phyloP scores from a whole-genome alignment of 805 yeast genomes.

The Kazachstania martiniae region DNA sequence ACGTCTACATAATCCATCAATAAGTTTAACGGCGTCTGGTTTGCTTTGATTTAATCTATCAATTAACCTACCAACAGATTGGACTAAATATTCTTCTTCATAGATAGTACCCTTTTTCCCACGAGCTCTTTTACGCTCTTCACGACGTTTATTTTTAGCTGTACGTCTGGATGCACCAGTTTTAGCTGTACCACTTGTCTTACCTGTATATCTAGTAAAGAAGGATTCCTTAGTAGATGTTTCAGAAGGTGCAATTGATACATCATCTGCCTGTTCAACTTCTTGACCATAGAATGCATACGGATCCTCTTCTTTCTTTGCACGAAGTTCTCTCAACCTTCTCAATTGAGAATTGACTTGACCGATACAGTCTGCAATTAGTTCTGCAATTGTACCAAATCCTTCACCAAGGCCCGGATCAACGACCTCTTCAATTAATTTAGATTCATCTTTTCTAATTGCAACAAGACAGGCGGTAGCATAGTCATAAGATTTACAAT shows the following conservation, averaged over 20 bases:
- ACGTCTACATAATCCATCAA: constrained; percentile 69
- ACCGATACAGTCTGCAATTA: constrained; percentile 84
- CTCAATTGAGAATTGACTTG: constrained; percentile 76
- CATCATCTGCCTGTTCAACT: constrained; percentile 80
- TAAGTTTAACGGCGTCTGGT: constrained; percentile 60
- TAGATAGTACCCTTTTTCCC: constrained; percentile 97
- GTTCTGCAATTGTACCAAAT: constrained; percentile 76
- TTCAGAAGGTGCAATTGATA: constrained; percentile 89
- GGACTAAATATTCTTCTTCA: constrained; percentile 89
- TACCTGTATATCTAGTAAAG: constrained; percentile 93
- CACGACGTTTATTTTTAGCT: constrained; percentile 84
- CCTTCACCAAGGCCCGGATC: constrained; percentile 78
- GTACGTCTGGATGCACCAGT: constrained; percentile 94
- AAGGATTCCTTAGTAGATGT: constrained; percentile 87
- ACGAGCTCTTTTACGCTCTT: constrained; percentile 89
- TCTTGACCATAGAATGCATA: constrained; percentile 70
- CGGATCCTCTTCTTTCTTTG: constrained; percentile 77
- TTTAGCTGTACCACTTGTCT: constrained; percentile 89
- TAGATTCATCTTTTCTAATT: constrained; percentile 31
- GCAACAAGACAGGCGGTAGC: constrained; percentile 69
- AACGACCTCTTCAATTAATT: constrained; percentile 45
- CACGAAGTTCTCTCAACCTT: constrained; percentile 75
- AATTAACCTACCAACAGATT: constrained; percentile 76
- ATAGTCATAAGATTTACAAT: constrained; percentile 64
- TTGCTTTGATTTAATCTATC: constrained; percentile 70